Conservation (phyloP, 257 asterid genomes). For the Oldenlandia corymbosa region DNA sequence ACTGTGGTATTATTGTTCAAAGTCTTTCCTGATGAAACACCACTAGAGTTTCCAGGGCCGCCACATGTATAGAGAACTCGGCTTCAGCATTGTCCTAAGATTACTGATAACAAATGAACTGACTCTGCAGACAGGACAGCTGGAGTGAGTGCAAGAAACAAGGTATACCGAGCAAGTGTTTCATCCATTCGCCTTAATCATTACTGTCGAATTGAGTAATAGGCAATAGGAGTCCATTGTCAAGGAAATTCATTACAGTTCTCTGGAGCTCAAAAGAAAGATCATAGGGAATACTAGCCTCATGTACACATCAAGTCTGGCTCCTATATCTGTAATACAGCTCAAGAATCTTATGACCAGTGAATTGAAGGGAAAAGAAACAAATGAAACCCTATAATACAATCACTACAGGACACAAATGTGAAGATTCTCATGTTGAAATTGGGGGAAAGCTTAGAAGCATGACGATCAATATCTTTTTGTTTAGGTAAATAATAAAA, state of each 20-base stretch:
- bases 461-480: conserved; percentile 19
- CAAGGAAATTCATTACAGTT: conserved; percentile 44
- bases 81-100: conserved; percentile 11
- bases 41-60: conserved; percentile 34
- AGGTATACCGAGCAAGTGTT: conserved; percentile 53
- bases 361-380: conserved; percentile 37
- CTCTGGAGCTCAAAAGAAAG: conserved; percentile 46
- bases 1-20: conserved; percentile 17
- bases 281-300: conserved; percentile 31
- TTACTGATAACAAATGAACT: conserved; percentile 26
- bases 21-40: conserved; percentile 34
- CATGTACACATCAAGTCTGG: conserved; percentile 35
- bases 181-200: conserved; percentile 52
- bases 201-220: conserved; percentile 45
- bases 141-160: conserved; percentile 62
- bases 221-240: conserved; percentile 60
- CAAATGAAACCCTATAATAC: conserved; percentile 43
- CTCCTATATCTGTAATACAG: conserved; percentile 30
- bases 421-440: conserved; percentile 24
- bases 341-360: conserved; percentile 40
- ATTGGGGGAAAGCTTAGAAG: conserved; percentile 26
- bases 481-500: too few species aligned
- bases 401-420: conserved; percentile 48
- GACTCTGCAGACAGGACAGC: conserved; percentile 74
- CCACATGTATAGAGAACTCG: conserved; percentile 18